Conservation (phyloP, 2,329 filamentous ascomycete species). For the Beauveria bassiana region DNA sequence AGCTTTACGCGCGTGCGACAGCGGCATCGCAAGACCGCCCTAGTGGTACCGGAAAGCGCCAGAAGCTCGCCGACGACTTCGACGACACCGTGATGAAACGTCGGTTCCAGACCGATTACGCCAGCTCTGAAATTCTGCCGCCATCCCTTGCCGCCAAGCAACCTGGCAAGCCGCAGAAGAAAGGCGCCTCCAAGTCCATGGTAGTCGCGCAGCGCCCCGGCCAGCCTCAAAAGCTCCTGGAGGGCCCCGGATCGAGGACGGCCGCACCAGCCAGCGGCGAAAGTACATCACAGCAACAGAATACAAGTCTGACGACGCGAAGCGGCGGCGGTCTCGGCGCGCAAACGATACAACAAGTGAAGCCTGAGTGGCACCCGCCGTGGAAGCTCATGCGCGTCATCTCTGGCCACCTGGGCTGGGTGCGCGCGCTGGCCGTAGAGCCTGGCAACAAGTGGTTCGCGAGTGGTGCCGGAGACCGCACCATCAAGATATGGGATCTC, state of each 20-base stretch:
- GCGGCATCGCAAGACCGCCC: constrained; percentile 12
- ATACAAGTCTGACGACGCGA: constrained; percentile 25
- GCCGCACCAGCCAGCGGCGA: constrained; percentile 29
- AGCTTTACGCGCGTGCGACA: constrained; percentile 23
- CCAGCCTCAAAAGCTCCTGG: constrained; percentile 31
- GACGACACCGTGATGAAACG: constrained; percentile 28
- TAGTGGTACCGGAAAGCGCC: constrained; percentile 27
- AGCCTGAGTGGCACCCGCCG: constrained; percentile 92
- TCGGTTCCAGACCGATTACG: constrained; percentile 67
- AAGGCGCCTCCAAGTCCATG: constrained; percentile 37
- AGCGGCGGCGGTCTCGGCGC: constrained; percentile 13
- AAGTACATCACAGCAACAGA: constrained; percentile 17
- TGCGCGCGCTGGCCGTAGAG: constrained; percentile 80
- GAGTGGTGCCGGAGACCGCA: constrained; percentile 87
- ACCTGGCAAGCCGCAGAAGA: constrained; percentile 38
- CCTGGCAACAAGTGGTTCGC: constrained; percentile 98
- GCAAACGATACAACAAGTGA: constrained; percentile 37
- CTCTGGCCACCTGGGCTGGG: constrained; percentile 93
- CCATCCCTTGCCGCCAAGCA: constrained; percentile 73
- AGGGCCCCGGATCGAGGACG: constrained; percentile 28
- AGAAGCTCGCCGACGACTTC: constrained; percentile 28
- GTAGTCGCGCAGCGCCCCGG: constrained; percentile 22
- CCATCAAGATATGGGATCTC: constrained; percentile 98
- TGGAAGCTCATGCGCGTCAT: constrained; percentile 99
- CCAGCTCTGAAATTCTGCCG: constrained; percentile 68